Base-by-base conservation (phyloP, 371 early-diverging fungal species). In the Mortierella sp. region DNA sequence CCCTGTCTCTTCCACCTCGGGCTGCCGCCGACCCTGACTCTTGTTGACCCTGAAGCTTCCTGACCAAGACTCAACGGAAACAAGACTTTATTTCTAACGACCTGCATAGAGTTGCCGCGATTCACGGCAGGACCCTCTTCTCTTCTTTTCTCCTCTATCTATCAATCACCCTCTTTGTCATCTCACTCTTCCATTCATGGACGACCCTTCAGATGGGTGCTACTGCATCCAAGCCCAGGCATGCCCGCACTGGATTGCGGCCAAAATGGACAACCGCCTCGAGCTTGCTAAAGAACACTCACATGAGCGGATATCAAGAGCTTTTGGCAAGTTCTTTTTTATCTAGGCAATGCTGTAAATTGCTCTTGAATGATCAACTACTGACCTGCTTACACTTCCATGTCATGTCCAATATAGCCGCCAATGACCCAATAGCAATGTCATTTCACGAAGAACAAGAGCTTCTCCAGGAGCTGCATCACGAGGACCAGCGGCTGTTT, bases 161-260 rank as follows among this genome's bases (percentile, higher is more conserved):
- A 8, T 19, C 49, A 27, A 25, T 13, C 7, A 19, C 17, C 24
- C 31, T 7, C 9, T 48, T 28, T 10, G 34, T 34, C 34, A 22
- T 29, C 7, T 3, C 34, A 37, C 47, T 14, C 14, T 34, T 28
- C 40, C 34, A n/a, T 44, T 24, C 40, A 62, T 67, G 71, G 65
- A 68, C 12, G 68, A 68, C 40, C 56, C 56, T 9, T 68, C 76
- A 12, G 76, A 74, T 40, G 76, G 76, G 27, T 74, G 76, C 48
- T 74, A 74, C 40, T 74, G 76, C 19, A 43, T 52, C 24, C 76
- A 74, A 57, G 76, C 57, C 40, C 76, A 67, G 51, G 52, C 60
- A 12, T 74, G 76, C 22, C 69, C 76, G 22, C 76, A 74, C 54
- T 74, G 76, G 76, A 64, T 74, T 49, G 61, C 59, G 13, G 41